These are phyloP conservation scores for Volutella citrinella DNA, from an alignment of 2,329 filamentous ascomycete species.

Conservation along the genomic window DNA sequence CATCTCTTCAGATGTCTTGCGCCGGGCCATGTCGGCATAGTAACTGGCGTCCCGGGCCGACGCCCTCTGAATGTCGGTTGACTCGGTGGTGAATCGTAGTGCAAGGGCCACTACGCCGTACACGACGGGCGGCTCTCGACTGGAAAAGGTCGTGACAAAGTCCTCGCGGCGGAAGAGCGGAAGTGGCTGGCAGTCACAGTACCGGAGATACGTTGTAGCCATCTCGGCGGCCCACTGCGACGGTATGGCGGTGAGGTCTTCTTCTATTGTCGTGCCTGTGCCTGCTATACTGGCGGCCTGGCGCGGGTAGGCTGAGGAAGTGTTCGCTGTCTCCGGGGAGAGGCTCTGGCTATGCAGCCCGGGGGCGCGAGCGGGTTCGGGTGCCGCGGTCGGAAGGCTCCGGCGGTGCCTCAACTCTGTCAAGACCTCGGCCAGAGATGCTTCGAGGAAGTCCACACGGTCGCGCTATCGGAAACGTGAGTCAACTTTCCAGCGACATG, in stretches of 20 bases:
- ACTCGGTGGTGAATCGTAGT: not conserved
- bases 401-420: not conserved
- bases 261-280: too few relatives aligned
- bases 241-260: not conserved
- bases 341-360: not conserved
- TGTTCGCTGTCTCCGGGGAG: not conserved
- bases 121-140: not conserved
- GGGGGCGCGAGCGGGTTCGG: not conserved
- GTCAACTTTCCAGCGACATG: not conserved
- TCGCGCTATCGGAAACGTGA: not conserved
- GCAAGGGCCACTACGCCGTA: slow-evolving; percentile 1
- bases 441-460: slow-evolving; percentile 1
- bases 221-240: not conserved
- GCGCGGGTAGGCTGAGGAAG: too few relatives aligned
- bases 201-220: not conserved
- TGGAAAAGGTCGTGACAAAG: not conserved
- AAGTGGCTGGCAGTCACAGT: slow-evolving; percentile 2
- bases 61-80: not conserved
- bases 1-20: too few relatives aligned
- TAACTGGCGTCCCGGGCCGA: not conserved
- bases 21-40: too few relatives aligned
- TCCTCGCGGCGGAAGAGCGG: not conserved
- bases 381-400: not conserved
- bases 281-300: too few relatives aligned
- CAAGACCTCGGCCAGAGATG: not conserved